Conservation (phyloP, 176 grass and related monocot genomes). For the Eremochloa ophiuroides region DNA sequence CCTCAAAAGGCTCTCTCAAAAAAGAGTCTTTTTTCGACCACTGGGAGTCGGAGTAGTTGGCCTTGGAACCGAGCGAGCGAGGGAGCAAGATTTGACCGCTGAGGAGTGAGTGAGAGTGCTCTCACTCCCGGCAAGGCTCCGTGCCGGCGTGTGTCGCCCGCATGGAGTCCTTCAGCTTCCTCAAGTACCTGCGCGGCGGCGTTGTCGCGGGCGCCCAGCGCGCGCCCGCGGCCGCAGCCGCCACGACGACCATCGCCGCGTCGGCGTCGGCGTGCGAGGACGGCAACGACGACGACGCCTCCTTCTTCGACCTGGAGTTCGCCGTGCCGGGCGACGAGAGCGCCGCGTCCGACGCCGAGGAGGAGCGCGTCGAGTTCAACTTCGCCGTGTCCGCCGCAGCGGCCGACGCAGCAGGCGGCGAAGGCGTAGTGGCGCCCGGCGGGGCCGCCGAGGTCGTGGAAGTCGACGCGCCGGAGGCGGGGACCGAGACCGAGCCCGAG, state of each 20-base stretch:
- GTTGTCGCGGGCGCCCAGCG: constrained; percentile 17
- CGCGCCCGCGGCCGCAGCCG: background rate
- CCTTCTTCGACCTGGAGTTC: constrained; percentile 99
- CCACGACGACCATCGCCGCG: constrained; percentile 32
- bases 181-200: constrained; percentile 81
- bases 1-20: constrained; percentile 21
- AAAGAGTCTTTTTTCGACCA: constrained; percentile 24
- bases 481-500: background rate
- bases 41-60: background rate
- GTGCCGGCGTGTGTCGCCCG: background rate
- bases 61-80: background rate
- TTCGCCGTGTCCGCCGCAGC: constrained; percentile 27
- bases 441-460: constrained; percentile 23
- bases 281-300: constrained; percentile 65
- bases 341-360: constrained; percentile 33
- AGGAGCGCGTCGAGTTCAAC: constrained; percentile 48
- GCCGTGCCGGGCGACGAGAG: constrained; percentile 59
- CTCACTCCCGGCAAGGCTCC: background rate
- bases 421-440: constrained; percentile 17
- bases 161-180: constrained; percentile 92
- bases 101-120: background rate
- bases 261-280: constrained; percentile 26
- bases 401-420: no score
- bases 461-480: background rate
- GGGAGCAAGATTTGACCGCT: background rate